Conservation (phyloP, 768 basidiomycete species). For the Tremella mesenterica region DNA sequence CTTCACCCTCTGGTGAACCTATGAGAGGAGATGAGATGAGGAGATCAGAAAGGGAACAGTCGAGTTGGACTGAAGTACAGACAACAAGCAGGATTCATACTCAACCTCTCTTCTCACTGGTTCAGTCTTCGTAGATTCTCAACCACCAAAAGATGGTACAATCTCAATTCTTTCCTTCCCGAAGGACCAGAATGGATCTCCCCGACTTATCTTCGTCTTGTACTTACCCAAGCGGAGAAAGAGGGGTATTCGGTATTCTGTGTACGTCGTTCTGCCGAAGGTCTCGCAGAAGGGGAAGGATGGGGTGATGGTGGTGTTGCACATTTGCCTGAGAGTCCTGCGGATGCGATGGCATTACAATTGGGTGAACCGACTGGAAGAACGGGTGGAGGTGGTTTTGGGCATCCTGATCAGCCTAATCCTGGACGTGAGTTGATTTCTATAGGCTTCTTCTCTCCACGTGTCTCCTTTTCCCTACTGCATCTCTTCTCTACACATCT, state of each 20-base stretch:
- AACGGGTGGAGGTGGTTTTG: constrained; percentile 9
- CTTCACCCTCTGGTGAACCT: too few species aligned
- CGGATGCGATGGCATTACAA: constrained; percentile 53
- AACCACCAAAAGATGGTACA: constrained; percentile 62
- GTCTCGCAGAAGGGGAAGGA: constrained; percentile 17
- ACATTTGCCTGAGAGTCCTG: constrained; percentile 64
- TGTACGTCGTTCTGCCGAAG: constrained; percentile 10
- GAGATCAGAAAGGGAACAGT: not conserved
- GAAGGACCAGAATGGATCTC: constrained; percentile 69
- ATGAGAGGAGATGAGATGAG: too few species aligned
- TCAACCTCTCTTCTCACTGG: constrained; percentile 83
- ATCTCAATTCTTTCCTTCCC: constrained; percentile 66
- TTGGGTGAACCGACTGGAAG: constrained; percentile 62
- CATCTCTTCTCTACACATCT: too few species aligned
- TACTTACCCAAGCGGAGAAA: constrained; percentile 73
- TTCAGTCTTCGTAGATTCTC: constrained; percentile 70
- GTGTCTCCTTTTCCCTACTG: too few species aligned
- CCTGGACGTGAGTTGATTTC: constrained; percentile 6
- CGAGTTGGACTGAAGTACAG: constrained; percentile 45
- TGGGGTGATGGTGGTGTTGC: constrained; percentile 58
- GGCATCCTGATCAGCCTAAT: not conserved
- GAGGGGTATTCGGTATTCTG: constrained; percentile 55
- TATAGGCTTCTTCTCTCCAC: too few species aligned
- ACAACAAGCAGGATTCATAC: constrained; percentile 73
- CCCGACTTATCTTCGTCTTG: constrained; percentile 72